Percentiles rank a stretch among this genome's conserved stretches.
These are phyloP conservation scores for Thermothielavioides terrestris DNA, from an alignment of 495 filamentous ascomycete genomes.

Conservation along the genomic window DNA sequence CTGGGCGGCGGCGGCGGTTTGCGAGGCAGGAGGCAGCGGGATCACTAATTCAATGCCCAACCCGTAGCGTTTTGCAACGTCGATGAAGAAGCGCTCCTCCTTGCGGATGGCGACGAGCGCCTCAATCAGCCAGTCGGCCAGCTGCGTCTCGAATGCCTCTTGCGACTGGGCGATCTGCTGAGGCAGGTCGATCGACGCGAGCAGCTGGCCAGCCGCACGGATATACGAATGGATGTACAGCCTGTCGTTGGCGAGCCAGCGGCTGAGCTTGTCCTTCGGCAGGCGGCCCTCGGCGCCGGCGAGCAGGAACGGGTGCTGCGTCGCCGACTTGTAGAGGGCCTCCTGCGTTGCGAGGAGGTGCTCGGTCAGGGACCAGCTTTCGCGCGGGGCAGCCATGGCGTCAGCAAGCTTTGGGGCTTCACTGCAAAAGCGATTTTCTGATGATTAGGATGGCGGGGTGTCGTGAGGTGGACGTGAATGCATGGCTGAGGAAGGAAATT, in stretches of 20 bases:
- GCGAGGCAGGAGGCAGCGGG: not conserved
- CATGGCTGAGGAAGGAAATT: not conserved
- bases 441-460: not conserved
- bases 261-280: slow-evolving; percentile 44
- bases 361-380: slow-evolving; percentile 37
- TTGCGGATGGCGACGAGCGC: slow-evolving; percentile 53
- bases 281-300: slow-evolving; percentile 57
- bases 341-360: slow-evolving; percentile 40
- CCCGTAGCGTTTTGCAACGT: slow-evolving; percentile 51
- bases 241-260: slow-evolving; percentile 69
- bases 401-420: not conserved
- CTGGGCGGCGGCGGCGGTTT: slow-evolving; percentile 7
- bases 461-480: not conserved
- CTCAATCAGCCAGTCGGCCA: slow-evolving; percentile 54
- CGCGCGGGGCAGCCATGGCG: slow-evolving; percentile 2
- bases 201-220: slow-evolving; percentile 57
- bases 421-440: no score
- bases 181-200: slow-evolving; percentile 55
- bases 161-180: slow-evolving; percentile 14
- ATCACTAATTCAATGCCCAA: slow-evolving; percentile 43
- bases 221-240: slow-evolving; percentile 65
- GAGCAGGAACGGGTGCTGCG: slow-evolving; percentile 59
- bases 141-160: slow-evolving; percentile 37
- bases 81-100: slow-evolving; percentile 63
- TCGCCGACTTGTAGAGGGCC: slow-evolving; percentile 44